phyloP scores from a whole-genome alignment of 2,329 filamentous ascomycete species.

The Lecanicillium sp. region DNA sequence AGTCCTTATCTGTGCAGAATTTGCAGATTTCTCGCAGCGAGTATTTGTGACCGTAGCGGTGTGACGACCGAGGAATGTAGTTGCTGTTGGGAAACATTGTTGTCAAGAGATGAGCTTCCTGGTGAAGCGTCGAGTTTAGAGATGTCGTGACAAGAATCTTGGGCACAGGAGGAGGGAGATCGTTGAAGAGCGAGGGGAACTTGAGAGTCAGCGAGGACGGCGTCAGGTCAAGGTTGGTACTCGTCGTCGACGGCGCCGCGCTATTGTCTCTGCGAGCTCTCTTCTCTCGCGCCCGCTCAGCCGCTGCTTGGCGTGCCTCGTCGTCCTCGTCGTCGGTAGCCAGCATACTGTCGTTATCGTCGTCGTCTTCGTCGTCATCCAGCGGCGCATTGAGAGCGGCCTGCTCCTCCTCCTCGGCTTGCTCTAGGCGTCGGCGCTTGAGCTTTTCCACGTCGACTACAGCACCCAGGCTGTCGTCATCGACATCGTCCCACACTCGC shows the following conservation, averaged over 20 bases:
- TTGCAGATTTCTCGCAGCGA: conserved; percentile 82
- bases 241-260: conserved; percentile 50
- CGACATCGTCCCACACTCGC: conserved; percentile 79
- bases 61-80: conserved; percentile 80
- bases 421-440: conserved; percentile 48
- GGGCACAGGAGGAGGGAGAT: conserved; percentile 53
- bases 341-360: conserved; percentile 73
- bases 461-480: conserved; percentile 49
- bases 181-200: conserved; percentile 55
- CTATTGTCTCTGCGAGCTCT: conserved; percentile 41
- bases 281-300: conserved; percentile 36
- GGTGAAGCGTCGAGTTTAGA: conserved; percentile 80
- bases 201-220: conserved; percentile 52
- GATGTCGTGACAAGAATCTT: conserved; percentile 91
- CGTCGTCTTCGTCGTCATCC: conserved; percentile 43
- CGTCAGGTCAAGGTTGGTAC: conserved; percentile 56
- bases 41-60: conserved; percentile 84
- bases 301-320: conserved; percentile 33
- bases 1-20: conserved; percentile 75
- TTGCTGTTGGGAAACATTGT: conserved; percentile 77
- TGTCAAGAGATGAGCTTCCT: conserved; percentile 71
- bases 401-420: conserved; percentile 43
- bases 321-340: conserved; percentile 52
- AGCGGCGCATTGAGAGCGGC: conserved; percentile 33
- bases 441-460: conserved; percentile 52